phyloP scores from a whole-genome alignment of 805 yeast species.

The Hanseniaspora guilliermondii region DNA sequence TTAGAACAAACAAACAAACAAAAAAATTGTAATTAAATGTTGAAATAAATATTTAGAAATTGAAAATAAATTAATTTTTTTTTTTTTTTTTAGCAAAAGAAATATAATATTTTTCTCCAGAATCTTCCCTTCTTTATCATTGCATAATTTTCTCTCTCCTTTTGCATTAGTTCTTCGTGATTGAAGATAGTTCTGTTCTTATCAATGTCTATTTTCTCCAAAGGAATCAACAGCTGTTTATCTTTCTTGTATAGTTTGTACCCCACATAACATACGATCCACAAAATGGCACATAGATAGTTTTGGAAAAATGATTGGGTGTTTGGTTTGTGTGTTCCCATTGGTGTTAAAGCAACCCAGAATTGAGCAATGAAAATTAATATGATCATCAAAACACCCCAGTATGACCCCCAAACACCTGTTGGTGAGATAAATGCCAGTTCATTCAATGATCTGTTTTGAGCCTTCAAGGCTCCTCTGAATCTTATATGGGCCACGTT shows the following conservation, averaged over 20 bases:
- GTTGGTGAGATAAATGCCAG: conserved; percentile 49
- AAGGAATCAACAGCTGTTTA: conserved; percentile 25
- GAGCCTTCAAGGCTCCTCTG: conserved; percentile 42
- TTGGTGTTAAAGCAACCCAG: conserved; percentile 63
- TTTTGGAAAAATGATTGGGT: conserved; percentile 38
- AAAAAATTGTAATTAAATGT: too few species aligned
- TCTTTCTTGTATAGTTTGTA: conserved; percentile 38
- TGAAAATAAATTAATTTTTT: too few species aligned
- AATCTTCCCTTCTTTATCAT: conserved; percentile 20
- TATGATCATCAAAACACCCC: conserved; percentile 42
- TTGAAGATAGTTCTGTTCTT: conserved; percentile 31
- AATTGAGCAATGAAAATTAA: conserved; percentile 58
- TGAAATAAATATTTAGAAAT: neutral
- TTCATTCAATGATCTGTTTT: conserved; percentile 49
- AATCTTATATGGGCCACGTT: conserved; percentile 40
- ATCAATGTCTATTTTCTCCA: conserved; percentile 33
- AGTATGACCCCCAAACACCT: conserved; percentile 51
- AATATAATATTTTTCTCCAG: neutral
- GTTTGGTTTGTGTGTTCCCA: conserved; percentile 28
- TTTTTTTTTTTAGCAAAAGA: neutral
- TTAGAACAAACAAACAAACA: too few species aligned
- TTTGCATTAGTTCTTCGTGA: conserved; percentile 26
- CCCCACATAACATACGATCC: conserved; percentile 33
- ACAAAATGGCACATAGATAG: conserved; percentile 38
- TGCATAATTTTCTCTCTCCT: conserved; percentile 26